A percentile compares a stretch with the other conserved stretches of the same genome.
Evolutionary conservation across 805 yeast species (phyloP).

Genomic region (Lipomyces orientalis): DNA sequence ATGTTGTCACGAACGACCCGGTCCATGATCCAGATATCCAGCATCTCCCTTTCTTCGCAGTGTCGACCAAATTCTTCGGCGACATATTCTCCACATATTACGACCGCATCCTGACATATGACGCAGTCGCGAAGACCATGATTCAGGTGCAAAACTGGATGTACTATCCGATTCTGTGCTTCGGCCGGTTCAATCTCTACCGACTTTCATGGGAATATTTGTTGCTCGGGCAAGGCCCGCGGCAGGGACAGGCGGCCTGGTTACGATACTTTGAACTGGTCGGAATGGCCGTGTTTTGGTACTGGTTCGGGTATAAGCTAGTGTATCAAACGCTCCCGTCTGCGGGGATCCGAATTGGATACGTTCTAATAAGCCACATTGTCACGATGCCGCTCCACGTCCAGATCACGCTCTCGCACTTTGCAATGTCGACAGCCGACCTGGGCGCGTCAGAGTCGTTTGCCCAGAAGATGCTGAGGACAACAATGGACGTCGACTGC

Average conservation of each 20-base stretch:
- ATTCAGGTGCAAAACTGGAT: slow-evolving; percentile 70
- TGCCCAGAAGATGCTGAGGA: slow-evolving; percentile 78
- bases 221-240: slow-evolving; percentile 77
- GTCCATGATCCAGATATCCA: slow-evolving; percentile 95
- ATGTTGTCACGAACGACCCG: slow-evolving; percentile 88
- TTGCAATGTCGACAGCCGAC: slow-evolving; percentile 92
- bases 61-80: slow-evolving; percentile 70
- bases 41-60: slow-evolving; percentile 90
- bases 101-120: slow-evolving; percentile 69
- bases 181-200: slow-evolving; percentile 87
- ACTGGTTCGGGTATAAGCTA: slow-evolving; percentile 79
- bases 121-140: slow-evolving; percentile 61
- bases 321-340: slow-evolving; percentile 60
- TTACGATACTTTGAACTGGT: slow-evolving; percentile 75
- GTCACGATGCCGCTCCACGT: slow-evolving; percentile 93
- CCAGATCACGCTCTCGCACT: slow-evolving; percentile 86
- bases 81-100: slow-evolving; percentile 81
- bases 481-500: slow-evolving; percentile 95
- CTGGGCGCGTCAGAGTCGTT: slow-evolving; percentile 81
- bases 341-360: slow-evolving; percentile 60
- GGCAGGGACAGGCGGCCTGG: slow-evolving; percentile 84
- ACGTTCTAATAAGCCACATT: slow-evolving; percentile 73
- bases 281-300: slow-evolving; percentile 72
- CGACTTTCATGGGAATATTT: slow-evolving; percentile 80
- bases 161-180: slow-evolving; percentile 78